These are phyloP conservation scores for Diaporthe sp. DNA, from an alignment of 2,329 filamentous ascomycete species.

Conservation along the genomic window DNA sequence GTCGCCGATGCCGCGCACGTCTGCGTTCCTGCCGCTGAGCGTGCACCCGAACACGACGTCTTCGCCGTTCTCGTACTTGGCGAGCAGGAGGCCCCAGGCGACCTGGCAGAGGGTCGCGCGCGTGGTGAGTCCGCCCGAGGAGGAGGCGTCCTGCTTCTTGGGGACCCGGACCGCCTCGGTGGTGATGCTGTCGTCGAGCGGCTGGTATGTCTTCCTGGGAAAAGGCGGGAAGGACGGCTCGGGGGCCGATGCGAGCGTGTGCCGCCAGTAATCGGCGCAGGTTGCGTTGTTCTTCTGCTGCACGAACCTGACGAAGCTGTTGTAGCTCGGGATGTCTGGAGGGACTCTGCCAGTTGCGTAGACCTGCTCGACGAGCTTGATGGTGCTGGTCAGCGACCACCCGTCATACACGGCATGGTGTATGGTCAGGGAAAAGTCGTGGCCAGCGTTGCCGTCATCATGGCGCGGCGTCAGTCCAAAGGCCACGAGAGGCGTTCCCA, in stretches of 20 bases:
- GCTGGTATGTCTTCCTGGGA: background rate
- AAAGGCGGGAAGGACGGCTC: background rate
- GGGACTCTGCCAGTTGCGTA: too few species aligned
- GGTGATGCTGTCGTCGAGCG: background rate
- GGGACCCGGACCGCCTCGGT: background rate
- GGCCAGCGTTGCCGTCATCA: slow-evolving; percentile 13
- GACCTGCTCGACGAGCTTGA: background rate
- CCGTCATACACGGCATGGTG: slow-evolving; percentile 36
- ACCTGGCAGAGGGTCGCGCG: background rate
- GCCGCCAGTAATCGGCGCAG: background rate
- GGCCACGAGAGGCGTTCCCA: slow-evolving; percentile 15
- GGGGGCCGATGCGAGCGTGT: background rate
- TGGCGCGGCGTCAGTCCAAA: slow-evolving; percentile 35
- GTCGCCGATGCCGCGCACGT: background rate
- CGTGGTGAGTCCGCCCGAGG: background rate
- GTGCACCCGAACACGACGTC: slow-evolving; percentile 1
- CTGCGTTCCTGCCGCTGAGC: background rate
- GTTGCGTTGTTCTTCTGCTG: background rate
- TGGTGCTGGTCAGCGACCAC: slow-evolving; percentile 23
- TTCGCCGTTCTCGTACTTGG: background rate
- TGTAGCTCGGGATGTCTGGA: background rate
- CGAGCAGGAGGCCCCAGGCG: background rate
- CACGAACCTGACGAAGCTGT: background rate
- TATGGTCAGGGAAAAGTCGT: slow-evolving; percentile 28
- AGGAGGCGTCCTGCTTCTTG: background rate